Evolutionary conservation across 768 basidiomycete species (phyloP).

Genomic region (Leccinum obscurum): DNA sequence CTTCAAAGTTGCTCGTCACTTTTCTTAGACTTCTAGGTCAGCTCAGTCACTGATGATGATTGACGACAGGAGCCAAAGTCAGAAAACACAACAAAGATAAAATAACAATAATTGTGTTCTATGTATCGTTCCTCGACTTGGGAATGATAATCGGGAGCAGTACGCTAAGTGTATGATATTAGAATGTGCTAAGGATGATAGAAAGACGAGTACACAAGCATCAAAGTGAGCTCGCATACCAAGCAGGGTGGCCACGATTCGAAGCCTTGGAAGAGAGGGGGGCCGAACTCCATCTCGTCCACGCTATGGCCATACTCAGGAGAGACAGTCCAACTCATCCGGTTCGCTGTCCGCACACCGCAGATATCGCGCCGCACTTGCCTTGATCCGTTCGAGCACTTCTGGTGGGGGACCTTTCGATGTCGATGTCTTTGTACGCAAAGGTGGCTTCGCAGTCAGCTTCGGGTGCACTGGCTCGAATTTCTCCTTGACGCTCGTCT

Average conservation of each 20-base stretch:
- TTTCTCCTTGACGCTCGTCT: slow-evolving; percentile 1
- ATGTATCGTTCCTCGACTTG: neutral
- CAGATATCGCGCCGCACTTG: slow-evolving; percentile 25
- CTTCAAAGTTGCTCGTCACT: too few species aligned
- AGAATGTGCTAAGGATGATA: neutral
- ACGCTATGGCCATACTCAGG: slow-evolving; percentile 27
- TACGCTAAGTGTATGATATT: neutral
- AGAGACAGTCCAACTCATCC: slow-evolving; percentile 48
- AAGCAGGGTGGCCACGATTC: neutral
- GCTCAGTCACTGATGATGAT: neutral
- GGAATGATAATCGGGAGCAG: neutral
- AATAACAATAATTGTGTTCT: neutral
- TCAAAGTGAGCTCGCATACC: neutral
- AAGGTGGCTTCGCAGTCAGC: neutral
- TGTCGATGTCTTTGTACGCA: slow-evolving; percentile 12
- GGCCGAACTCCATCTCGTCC: neutral
- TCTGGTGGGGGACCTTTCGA: slow-evolving; percentile 40
- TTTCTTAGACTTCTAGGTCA: too few species aligned
- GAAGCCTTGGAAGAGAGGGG: neutral
- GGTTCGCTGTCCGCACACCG: slow-evolving; percentile 36
- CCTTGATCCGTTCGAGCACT: slow-evolving; percentile 39
- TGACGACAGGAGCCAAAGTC: neutral
- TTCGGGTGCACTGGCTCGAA: neutral
- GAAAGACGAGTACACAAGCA: neutral
- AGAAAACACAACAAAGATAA: neutral